phyloP scores from a whole-genome alignment of 352 stramenopile genomes.

The Globisporangium camurandrum region DNA sequence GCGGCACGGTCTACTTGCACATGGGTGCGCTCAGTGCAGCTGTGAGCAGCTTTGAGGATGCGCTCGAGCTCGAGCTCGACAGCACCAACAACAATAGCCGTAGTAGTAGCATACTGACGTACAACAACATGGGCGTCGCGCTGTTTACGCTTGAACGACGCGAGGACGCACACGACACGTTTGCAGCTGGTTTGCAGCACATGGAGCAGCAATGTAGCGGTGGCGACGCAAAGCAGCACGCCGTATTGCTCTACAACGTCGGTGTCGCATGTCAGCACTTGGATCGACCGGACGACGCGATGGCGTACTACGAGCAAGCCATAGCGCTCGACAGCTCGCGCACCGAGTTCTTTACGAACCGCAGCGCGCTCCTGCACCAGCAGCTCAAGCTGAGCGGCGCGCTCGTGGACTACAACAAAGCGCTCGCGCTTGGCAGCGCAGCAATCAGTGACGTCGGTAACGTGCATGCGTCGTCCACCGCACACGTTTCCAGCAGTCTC shows the following conservation, averaged over 20 bases:
- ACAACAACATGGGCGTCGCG: slow-evolving; percentile 46
- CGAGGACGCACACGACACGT: slow-evolving; percentile 38
- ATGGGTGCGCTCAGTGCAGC: slow-evolving; percentile 29
- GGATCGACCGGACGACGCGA: slow-evolving; percentile 29
- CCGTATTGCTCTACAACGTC: slow-evolving; percentile 40
- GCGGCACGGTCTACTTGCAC: slow-evolving; percentile 39
- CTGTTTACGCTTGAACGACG: slow-evolving; percentile 31
- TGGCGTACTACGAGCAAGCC: slow-evolving; percentile 47
- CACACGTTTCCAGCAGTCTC: slow-evolving; percentile 9
- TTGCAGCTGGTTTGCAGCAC: slow-evolving; percentile 27
- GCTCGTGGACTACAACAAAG: slow-evolving; percentile 46
- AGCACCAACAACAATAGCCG: too few relatives aligned
- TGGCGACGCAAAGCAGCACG: slow-evolving; percentile 14
- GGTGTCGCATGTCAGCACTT: slow-evolving; percentile 30
- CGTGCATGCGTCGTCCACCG: not conserved
- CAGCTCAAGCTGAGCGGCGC: slow-evolving; percentile 45
- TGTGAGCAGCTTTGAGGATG: slow-evolving; percentile 37
- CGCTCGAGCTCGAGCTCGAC: slow-evolving; percentile 28
- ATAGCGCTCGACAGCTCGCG: slow-evolving; percentile 29
- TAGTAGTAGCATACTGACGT: too few relatives aligned
- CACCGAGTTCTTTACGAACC: slow-evolving; percentile 50
- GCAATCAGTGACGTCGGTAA: not conserved
- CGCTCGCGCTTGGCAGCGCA: slow-evolving; percentile 15
- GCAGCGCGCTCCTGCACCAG: slow-evolving; percentile 40
- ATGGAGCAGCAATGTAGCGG: slow-evolving; percentile 2